Evolutionary conservation across 2,329 filamentous ascomycete species (phyloP).

Genomic region (Alternaria alternata): DNA sequence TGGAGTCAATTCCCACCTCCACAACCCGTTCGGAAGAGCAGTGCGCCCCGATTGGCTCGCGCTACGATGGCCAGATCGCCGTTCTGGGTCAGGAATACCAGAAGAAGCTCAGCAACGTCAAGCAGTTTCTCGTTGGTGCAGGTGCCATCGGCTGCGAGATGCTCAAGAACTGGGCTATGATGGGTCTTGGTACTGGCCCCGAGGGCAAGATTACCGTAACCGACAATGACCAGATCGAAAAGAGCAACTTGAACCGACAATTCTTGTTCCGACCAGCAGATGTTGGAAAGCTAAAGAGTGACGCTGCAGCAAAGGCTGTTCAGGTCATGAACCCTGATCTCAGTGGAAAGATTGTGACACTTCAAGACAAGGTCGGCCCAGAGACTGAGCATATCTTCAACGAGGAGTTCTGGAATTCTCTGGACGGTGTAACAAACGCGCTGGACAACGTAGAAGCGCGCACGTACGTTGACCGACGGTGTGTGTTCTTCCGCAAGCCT

Average conservation of each 20-base stretch:
- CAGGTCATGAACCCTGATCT: slow-evolving; percentile 96
- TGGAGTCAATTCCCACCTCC: slow-evolving; percentile 89
- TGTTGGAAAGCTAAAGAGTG: slow-evolving; percentile 96
- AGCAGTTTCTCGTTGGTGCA: slow-evolving; percentile 92
- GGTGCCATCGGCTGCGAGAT: slow-evolving; percentile 99
- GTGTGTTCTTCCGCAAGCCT: slow-evolving; percentile 98
- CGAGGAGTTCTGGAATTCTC: slow-evolving; percentile 84
- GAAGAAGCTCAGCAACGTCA: slow-evolving; percentile 88
- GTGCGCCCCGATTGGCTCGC: slow-evolving; percentile 83
- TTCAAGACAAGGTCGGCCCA: slow-evolving; percentile 88
- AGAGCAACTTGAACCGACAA: slow-evolving; percentile 97
- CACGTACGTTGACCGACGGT: slow-evolving; percentile 94
- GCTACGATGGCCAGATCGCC: slow-evolving; percentile 96
- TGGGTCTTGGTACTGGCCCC: slow-evolving; percentile 87
- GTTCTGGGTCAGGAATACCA: slow-evolving; percentile 95
- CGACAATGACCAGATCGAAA: slow-evolving; percentile 98
- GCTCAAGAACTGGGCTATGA: slow-evolving; percentile 99
- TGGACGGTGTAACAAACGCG: slow-evolving; percentile 96
- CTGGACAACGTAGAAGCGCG: slow-evolving; percentile 97
- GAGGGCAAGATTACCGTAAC: slow-evolving; percentile 91
- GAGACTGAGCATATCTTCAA: slow-evolving; percentile 96
- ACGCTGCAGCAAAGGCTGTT: slow-evolving; percentile 88
- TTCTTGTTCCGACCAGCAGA: slow-evolving; percentile 95
- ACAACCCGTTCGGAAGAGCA: slow-evolving; percentile 80
- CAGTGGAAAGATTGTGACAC: slow-evolving; percentile 80